Base-by-base conservation (phyloP, 2,329 filamentous ascomycete species). In the Neopestalotiopsis sp. region DNA sequence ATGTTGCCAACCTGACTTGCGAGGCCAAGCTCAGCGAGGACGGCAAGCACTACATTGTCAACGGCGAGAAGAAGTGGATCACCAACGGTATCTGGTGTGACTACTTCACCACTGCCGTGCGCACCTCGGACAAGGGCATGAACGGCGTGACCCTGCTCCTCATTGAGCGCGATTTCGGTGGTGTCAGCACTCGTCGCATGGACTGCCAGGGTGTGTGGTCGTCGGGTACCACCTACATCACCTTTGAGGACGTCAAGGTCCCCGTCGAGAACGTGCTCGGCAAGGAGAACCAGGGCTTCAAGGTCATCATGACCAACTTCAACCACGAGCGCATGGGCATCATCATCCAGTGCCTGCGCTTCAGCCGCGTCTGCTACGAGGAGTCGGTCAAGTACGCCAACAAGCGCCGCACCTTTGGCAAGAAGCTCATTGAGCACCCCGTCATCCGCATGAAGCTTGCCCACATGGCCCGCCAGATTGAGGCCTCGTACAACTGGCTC, bases 1-100 rank as follows among this genome's bases (percentile, higher is more conserved):
- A 99, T 79, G 96, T 99, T 10, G 96, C 96, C 69, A 98, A 97
- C 83, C 81, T 99, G 74, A 96, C 91, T 14, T 98, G 95, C 81
- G 95, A 98, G 86, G 96, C 96, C 32, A 97, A 97, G 86, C 88
- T 98, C 69, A 93, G 89, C 72, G 93, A 96, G 75, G 96, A 99
- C 76, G 96, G 96, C 78, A 98, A 98, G 86, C 94, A 98, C 84
- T 99, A 97, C 83, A 98, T 98, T 74, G 96, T 99, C 83, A 99
- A 98, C 78, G 96, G 96, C 67, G 95, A 98, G 89, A 98, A 99
- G 92, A 99, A 99, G 85, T 98, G 96, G 95, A 98, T 98, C 82
- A 98, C 95, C 77, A 99, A 99, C 83, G 96, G 96, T 77, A 90
- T 98, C 77, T 98, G 94, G 94, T 89, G 87, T 71, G 96, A 99